Conservation (phyloP, 2,329 filamentous ascomycete genomes). For the Botryotinia calthae region DNA sequence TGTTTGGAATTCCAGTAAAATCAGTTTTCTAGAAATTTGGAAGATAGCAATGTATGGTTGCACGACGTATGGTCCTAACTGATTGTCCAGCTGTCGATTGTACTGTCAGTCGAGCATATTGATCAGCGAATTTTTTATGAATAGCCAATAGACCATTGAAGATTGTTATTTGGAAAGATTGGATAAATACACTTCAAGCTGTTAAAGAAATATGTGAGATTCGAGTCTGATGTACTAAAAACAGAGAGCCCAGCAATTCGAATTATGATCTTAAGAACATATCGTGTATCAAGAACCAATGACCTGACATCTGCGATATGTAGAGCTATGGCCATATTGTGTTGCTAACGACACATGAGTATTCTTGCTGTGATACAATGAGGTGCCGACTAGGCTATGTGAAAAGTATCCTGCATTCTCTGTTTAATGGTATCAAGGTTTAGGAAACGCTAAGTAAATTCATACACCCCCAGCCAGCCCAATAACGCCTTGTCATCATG, state of each 20-base stretch:
- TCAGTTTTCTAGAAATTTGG: neutral
- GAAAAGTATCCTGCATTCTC: neutral
- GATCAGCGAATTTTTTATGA: neutral
- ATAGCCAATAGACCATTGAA: neutral
- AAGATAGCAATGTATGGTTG: neutral
- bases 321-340: neutral
- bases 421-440: constrained; percentile 8
- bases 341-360: neutral
- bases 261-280: neutral
- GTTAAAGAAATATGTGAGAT: neutral
- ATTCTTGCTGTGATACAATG: neutral
- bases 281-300: neutral
- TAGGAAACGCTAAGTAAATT: neutral
- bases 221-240: neutral
- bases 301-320: neutral
- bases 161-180: neutral
- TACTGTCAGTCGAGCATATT: neutral
- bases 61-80: neutral
- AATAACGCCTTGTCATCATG: constrained; percentile 3
- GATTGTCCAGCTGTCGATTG: neutral
- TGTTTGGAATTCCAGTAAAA: neutral
- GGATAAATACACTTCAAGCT: neutral
- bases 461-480: neutral
- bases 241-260: neutral
- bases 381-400: neutral